Evolutionary conservation across 441 rosid species (phyloP).

Genomic region (Metrosideros polymorpha): DNA sequence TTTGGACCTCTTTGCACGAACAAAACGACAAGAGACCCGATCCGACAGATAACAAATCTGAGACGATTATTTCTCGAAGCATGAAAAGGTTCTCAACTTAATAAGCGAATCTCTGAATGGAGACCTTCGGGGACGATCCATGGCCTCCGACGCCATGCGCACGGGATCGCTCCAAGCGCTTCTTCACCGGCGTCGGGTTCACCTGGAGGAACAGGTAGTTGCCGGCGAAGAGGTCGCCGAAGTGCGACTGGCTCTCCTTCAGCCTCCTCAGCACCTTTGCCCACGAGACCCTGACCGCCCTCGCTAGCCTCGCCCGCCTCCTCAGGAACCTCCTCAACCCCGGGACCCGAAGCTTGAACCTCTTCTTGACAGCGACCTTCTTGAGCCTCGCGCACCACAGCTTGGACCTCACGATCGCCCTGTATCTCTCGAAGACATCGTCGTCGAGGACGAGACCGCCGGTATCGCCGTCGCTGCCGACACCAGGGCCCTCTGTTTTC

Average conservation of each 20-base stretch:
- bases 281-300: slow-evolving; percentile 22
- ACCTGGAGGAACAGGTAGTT: slow-evolving; percentile 84
- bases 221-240: slow-evolving; percentile 84
- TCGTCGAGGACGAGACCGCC: not conserved
- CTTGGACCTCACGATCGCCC: not conserved
- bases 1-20: not conserved
- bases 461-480: slow-evolving; percentile 8
- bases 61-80: not conserved
- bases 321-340: slow-evolving; percentile 41
- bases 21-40: not conserved
- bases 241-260: slow-evolving; percentile 57
- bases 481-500: slow-evolving; percentile 15
- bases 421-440: not conserved
- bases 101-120: not conserved
- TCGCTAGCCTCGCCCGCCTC: slow-evolving; percentile 31
- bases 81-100: not conserved
- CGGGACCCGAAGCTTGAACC: slow-evolving; percentile 43
- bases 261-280: slow-evolving; percentile 51
- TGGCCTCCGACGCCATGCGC: not conserved
- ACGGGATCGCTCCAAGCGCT: slow-evolving; percentile 21
- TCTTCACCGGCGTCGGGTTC: slow-evolving; percentile 46
- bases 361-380: slow-evolving; percentile 26
- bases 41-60: not conserved
- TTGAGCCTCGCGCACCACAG: slow-evolving; percentile 7
- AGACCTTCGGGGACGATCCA: not conserved